phyloP scores from a whole-genome alignment of 495 filamentous ascomycete genomes.

The Xanthoparmelia taractica region DNA sequence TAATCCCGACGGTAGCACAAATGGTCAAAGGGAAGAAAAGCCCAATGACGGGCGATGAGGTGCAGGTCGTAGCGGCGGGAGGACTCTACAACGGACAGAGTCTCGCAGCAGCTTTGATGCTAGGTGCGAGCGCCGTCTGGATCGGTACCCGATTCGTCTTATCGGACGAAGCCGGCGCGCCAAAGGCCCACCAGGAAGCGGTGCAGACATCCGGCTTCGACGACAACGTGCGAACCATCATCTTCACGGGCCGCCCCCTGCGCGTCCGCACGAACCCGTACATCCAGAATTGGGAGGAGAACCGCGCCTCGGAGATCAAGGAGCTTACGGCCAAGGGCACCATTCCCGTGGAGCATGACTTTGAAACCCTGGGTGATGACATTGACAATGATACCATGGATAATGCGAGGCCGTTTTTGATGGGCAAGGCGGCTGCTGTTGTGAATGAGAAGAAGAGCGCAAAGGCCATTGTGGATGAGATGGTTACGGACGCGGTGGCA shows the following conservation, averaged over 20 bases:
- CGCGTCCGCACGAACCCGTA: conserved; percentile 89
- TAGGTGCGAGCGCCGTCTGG: conserved; percentile 90
- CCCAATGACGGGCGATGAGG: conserved; percentile 74
- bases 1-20: conserved; percentile 85
- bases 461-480: conserved; percentile 90
- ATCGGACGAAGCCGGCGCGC: conserved; percentile 85
- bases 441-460: conserved; percentile 88
- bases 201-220: conserved; percentile 86
- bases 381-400: conserved; percentile 76
- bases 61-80: conserved; percentile 88
- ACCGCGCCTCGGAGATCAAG: conserved; percentile 82
- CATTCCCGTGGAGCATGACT: conserved; percentile 88
- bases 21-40: conserved; percentile 74
- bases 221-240: conserved; percentile 92
- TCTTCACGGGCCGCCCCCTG: conserved; percentile 94
- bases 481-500: conserved; percentile 72
- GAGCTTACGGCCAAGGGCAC: conserved; percentile 78
- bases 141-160: conserved; percentile 95
- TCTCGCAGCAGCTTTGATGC: conserved; percentile 82
- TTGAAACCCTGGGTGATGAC: conserved; percentile 73
- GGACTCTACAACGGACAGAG: conserved; percentile 90
- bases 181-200: conserved; percentile 92
- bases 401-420: conserved; percentile 82
- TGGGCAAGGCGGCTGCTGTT: conserved; percentile 94
- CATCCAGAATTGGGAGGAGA: conserved; percentile 92